phyloP scores from a whole-genome alignment of 306 rosid genomes.

The Cyclanthera cordifolia region DNA sequence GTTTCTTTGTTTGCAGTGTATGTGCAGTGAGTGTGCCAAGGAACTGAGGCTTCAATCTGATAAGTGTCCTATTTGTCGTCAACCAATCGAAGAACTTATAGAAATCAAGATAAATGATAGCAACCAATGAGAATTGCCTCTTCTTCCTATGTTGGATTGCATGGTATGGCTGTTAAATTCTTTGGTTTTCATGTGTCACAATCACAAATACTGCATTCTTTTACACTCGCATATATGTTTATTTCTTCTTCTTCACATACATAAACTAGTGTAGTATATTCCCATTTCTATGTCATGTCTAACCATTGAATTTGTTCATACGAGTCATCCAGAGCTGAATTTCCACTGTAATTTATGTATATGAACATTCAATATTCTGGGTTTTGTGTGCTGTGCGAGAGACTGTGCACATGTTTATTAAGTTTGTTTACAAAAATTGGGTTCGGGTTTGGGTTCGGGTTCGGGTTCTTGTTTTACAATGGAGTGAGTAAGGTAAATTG shows the following conservation, averaged over 20 bases:
- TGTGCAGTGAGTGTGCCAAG: conserved; percentile 88
- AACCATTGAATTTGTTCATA: neutral
- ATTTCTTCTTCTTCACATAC: neutral
- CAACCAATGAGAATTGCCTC: conserved; percentile 21
- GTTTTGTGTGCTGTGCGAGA: neutral
- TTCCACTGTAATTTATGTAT: conserved; percentile 7
- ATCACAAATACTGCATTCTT: conserved; percentile 7
- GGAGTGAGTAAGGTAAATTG: too few species aligned
- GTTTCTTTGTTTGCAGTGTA: conserved; percentile 45
- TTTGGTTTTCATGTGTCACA: conserved; percentile 17
- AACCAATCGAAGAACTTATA: conserved; percentile 64
- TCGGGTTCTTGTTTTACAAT: neutral
- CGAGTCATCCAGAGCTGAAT: neutral
- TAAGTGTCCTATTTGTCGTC: conserved; percentile 89
- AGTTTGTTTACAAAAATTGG: neutral
- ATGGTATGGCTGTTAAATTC: conserved; percentile 27
- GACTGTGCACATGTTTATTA: too few species aligned
- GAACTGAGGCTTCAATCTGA: conserved; percentile 59
- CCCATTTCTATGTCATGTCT: neutral
- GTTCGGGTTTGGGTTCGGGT: neutral
- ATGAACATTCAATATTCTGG: neutral
- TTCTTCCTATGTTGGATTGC: conserved; percentile 24
- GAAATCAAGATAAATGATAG: conserved; percentile 57
- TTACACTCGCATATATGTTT: neutral
- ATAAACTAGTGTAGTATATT: neutral